phyloP scores from a whole-genome alignment of 2,329 filamentous ascomycete species.

The Nannizziopsis barbatae region DNA sequence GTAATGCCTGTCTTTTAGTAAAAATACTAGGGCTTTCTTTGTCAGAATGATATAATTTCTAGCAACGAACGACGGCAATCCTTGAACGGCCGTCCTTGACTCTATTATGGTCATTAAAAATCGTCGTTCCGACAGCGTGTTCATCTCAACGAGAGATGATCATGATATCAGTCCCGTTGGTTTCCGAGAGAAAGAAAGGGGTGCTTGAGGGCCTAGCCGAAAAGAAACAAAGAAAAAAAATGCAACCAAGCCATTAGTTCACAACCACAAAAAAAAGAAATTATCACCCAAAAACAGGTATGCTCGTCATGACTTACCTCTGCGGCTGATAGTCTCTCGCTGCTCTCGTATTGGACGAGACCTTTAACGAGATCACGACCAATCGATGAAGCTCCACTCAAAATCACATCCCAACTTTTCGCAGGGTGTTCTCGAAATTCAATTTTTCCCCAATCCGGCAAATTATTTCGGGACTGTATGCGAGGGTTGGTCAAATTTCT shows the following conservation, averaged over 20 bases:
- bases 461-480: conserved; percentile 33
- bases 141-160: background rate
- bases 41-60: too few relatives aligned
- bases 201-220: conserved; percentile 2
- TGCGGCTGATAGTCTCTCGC: conserved; percentile 53
- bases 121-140: background rate
- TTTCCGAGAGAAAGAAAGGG: conserved; percentile 6
- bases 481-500: background rate
- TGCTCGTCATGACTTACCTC: conserved; percentile 37
- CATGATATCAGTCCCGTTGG: background rate
- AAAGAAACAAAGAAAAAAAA: background rate
- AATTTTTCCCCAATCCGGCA: conserved; percentile 80
- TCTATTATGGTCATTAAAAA: background rate
- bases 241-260: background rate
- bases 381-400: conserved; percentile 47
- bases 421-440: conserved; percentile 65
- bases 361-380: conserved; percentile 55
- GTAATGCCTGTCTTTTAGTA: too few relatives aligned
- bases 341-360: conserved; percentile 63
- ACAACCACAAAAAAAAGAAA: background rate
- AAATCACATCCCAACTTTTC: conserved; percentile 56
- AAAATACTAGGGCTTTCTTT: too few relatives aligned
- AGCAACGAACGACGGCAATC: too few relatives aligned
- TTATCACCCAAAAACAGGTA: background rate
- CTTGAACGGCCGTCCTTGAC: too few relatives aligned